Evolutionary conservation across 768 basidiomycete species (phyloP), one percentile per base, ranked within the genome.

Genomic region (Astraeus odoratus): DNA sequence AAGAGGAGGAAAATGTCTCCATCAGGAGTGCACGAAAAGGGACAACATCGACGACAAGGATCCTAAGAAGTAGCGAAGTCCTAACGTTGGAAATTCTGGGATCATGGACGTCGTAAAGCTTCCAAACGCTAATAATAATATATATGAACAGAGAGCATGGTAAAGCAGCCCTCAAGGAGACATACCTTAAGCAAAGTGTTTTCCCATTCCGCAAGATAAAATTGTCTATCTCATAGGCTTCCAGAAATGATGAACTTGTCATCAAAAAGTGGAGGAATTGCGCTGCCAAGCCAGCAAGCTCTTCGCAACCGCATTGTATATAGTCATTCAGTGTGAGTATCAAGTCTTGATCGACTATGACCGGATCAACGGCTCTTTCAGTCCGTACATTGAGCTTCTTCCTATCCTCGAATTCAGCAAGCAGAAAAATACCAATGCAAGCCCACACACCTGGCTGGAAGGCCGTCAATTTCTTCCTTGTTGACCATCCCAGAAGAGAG

Each of bases 201-300:
- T 63, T 60, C 10, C 75, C 79, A 51, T 86, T 84, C 38, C 76
- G 73, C 25, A 86, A 58, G 24, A 86, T 72, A 52, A 87, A 86
- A 57, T 85, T 83, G 53, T 86, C 83, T 2, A 83, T 69, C 61
- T 86, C 86, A 51, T 82, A 74, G 1, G 76, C 57, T 52, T 83
- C 81, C 44, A 88, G 57, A 31, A 77, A 72, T 1, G 77, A 71
- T 2, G 81, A 74, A 33, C 81, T 74, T 30, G 70, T 75, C 29
- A 82, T 59, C 52, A 86, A 81, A 12, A 73, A 63, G 50, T 75
- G 66, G 22, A 87, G 53, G 53, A 87, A 89, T 52, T 79, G 81
- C 7, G 78, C 78, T 9, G 75, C 61, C 16, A 83, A 57, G 50
- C 70, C 70, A 8, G 71, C 66, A 13, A 83, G 64, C 13, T 78